Evolutionary conservation across 2,329 filamentous ascomycete genomes (phyloP).

Genomic region (Akanthomyces dipterigenus): DNA sequence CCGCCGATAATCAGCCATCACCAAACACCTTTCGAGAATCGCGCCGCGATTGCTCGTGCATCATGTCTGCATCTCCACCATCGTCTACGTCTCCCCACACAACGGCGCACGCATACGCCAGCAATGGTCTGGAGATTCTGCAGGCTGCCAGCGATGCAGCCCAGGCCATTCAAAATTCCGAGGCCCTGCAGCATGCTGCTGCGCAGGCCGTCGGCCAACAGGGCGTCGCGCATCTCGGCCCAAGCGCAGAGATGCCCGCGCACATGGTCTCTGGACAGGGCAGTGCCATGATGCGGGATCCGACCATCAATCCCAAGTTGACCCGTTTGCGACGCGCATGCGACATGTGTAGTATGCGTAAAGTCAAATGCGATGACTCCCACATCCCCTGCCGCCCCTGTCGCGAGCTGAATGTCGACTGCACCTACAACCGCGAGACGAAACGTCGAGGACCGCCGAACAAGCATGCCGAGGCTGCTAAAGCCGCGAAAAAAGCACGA

Average conservation of each 20-base stretch:
- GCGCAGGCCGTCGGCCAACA: constrained; percentile 29
- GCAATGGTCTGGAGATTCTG: constrained; percentile 39
- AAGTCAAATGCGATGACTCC: constrained; percentile 54
- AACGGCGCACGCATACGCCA: constrained; percentile 36
- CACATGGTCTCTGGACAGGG: constrained; percentile 19
- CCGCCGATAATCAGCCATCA: constrained; percentile 38
- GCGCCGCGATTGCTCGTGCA: constrained; percentile 8
- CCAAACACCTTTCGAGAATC: constrained; percentile 16
- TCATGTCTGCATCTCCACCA: constrained; percentile 22
- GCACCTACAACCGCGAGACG: constrained; percentile 50
- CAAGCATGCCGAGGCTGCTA: constrained; percentile 51
- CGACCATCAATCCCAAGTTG: constrained; percentile 41
- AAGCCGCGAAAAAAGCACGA: constrained; percentile 43
- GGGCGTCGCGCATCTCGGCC: constrained; percentile 13
- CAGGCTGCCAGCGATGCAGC: constrained; percentile 40
- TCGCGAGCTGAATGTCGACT: constrained; percentile 49
- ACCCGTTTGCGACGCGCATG: constrained; percentile 53
- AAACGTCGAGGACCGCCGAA: constrained; percentile 54
- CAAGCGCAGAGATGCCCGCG: constrained; percentile 16
- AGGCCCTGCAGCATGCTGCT: constrained; percentile 33
- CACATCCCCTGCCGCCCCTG: constrained; percentile 52
- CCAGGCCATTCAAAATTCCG: constrained; percentile 31
- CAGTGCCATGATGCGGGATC: constrained; percentile 26
- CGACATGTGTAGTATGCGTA: constrained; percentile 56
- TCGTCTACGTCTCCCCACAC: constrained; percentile 20